Evolutionary conservation across 2,329 filamentous ascomycete species (phyloP), one percentile per base, ranked within the genome.

Genomic region (Clarireedia paspali): DNA sequence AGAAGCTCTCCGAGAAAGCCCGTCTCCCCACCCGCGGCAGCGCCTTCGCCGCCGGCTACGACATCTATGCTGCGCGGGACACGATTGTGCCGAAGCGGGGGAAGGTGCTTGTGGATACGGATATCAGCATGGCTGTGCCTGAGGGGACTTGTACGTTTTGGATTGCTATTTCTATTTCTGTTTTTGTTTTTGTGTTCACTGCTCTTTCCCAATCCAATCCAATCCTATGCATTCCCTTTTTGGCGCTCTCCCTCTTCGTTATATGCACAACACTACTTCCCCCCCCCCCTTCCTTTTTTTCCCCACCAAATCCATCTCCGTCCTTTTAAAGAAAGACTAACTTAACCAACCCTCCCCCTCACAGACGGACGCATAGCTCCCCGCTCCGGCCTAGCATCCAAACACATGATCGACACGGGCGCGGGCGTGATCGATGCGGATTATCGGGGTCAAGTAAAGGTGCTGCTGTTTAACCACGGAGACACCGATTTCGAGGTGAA

Each of bases 351-450:
- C n/a, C 17, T 10, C 5, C n/a, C 14, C 12, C 15, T 27, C 20
- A 5, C 60, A 92, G 89, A 97, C 70, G 92, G 92, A 63, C 87
- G 91, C 57, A 84, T 96, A 55, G 91, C 91, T 3, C 91, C 91
- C 9, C 88, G 91, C 62, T 94, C 89, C n/a, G 91, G 91, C 48
- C 85, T 96, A 38, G 92, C 92, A 2, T 79, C 85, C 59, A 99
- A 99, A 77, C 84, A 97, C 75, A 94, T 91, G 74, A 97, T 99
- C 70, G 91, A 96, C 72, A 94, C 89, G 0, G 91, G 95, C 60
- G 94, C 94, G 0, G 94, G 94, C 54, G 94, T 99, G 62, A 97
- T 99, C 66, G 94, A 99, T 72, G 91, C 92, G 36, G 94, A 99
- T 73, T 99, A 99, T 77, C 83, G 94, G 38, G 94, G 94, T 20